A percentile compares a stretch with the other conserved stretches of the same genome.
These are phyloP conservation scores for Sporisorium exsertum DNA, from an alignment of 1,284 basidiomycete species.

Conservation along the genomic window DNA sequence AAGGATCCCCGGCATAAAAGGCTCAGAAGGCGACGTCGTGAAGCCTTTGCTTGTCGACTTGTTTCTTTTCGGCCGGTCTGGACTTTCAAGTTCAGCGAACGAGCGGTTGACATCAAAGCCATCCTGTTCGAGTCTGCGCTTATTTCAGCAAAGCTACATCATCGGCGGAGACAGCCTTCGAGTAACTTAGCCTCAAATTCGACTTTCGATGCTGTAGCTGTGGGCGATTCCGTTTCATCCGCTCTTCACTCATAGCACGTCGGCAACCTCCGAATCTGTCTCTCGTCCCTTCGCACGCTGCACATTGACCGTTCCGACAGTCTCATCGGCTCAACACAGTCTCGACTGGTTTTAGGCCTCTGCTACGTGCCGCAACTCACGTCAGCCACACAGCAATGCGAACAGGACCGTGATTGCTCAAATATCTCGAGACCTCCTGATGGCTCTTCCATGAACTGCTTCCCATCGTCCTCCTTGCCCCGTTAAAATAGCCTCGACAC, in stretches of 20 bases:
- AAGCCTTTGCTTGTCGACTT: neutral
- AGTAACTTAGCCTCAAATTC: slow-evolving; percentile 1
- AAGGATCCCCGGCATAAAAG: neutral
- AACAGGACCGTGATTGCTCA: slow-evolving; percentile 8
- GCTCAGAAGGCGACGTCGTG: neutral
- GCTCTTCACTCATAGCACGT: neutral
- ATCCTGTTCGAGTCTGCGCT: neutral
- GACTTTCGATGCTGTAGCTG: neutral
- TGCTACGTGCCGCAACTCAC: neutral
- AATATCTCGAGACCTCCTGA: slow-evolving; percentile 8
- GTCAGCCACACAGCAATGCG: slow-evolving; percentile 3
- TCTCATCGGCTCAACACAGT: neutral
- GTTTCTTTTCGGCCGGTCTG: neutral
- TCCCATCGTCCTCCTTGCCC: neutral
- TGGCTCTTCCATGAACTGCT: neutral
- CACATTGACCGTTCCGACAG: neutral
- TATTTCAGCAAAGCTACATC: neutral
- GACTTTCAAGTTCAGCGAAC: neutral
- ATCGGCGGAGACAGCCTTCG: slow-evolving; percentile 7
- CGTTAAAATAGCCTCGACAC: neutral
- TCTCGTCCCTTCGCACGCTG: neutral
- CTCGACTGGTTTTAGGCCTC: neutral
- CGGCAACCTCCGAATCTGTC: slow-evolving; percentile 19
- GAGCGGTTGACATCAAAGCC: slow-evolving; percentile 1
- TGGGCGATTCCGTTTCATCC: slow-evolving; percentile 20